Evolutionary conservation across 2,329 filamentous ascomycete genomes (phyloP), one percentile per base, ranked within the genome.

Genomic region (Trichoderma endophyticum): DNA sequence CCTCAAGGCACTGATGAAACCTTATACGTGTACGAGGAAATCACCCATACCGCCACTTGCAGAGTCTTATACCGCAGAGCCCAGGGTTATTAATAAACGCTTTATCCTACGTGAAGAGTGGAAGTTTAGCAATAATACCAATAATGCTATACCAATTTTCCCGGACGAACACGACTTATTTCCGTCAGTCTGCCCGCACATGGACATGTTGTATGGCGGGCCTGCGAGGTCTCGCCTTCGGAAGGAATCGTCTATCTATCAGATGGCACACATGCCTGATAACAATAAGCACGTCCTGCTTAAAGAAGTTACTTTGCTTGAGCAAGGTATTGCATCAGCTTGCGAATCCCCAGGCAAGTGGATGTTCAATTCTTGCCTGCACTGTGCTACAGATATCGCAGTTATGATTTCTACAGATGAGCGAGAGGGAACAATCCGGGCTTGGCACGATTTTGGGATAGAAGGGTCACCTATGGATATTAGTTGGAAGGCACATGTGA

Each of bases 351-450:
- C 43, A 24, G 62, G 62, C 62, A 43, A 12, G 62, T 65, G 28
- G 62, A n/a, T 54, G 26, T 65, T 65, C n/a, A 51, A 65, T 18
- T 65, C 62, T 48, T 65, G 43, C 54, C 62, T 65, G 6, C 62
- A 65, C n/a, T 65, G 43, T 8, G 3, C n/a, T 54, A 65, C 43
- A 65, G 62, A 65, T 54, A 6, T 65, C 28, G 62, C 62, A 12
- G 14, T 65, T n/a, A 65, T 51, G 7, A 11, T 65, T 65, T 65
- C 62, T 48, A 48, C 15, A 14, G 62, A 54, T 65, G 18, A 18
- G 43, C 62, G n/a, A 65, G n/a, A 65, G 62, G 43, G 12, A 18
- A 65, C 11, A 54, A 51, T 54, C 43, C 62, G n/a, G 43, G 62
- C 62, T n/a, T 65, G 28, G 62, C 56, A 59, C 26, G 56, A 59